A percentile compares a stretch with the other conserved stretches of the same genome.
Conservation (phyloP, 2,329 filamentous ascomycete species). For the Gnomoniopsis smithogilvyi region DNA sequence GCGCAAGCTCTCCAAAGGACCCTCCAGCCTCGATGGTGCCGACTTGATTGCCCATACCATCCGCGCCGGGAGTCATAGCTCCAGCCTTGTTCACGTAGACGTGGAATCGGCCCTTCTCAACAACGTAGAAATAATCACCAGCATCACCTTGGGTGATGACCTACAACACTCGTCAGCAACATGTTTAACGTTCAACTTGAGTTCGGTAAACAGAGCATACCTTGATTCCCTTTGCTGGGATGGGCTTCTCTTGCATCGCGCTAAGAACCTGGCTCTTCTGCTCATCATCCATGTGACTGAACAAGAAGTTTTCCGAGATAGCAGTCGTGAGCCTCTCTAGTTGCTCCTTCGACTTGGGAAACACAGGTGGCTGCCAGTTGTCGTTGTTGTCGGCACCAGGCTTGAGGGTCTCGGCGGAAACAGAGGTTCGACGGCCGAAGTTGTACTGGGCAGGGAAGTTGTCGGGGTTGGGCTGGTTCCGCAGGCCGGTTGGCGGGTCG, state of each 20-base stretch:
- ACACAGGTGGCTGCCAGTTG: slow-evolving; percentile 85
- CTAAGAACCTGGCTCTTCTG: slow-evolving; percentile 84
- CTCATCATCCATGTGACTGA: slow-evolving; percentile 91
- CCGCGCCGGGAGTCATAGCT: slow-evolving; percentile 71
- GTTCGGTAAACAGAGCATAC: slow-evolving; percentile 33
- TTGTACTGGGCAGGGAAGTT: slow-evolving; percentile 91
- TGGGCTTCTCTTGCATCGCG: slow-evolving; percentile 89
- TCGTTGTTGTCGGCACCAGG: slow-evolving; percentile 79
- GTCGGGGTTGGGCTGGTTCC: slow-evolving; percentile 55
- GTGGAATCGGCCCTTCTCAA: slow-evolving; percentile 87
- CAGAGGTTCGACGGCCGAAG: slow-evolving; percentile 87
- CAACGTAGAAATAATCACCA: slow-evolving; percentile 96
- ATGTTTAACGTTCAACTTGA: neutral
- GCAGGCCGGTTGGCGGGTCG: slow-evolving; percentile 44
- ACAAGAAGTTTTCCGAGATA: slow-evolving; percentile 88
- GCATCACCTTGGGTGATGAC: slow-evolving; percentile 95
- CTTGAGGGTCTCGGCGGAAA: slow-evolving; percentile 94
- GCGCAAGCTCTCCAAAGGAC: slow-evolving; percentile 91
- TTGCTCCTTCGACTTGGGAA: slow-evolving; percentile 81
- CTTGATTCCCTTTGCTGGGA: slow-evolving; percentile 83
- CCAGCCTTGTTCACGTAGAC: slow-evolving; percentile 83
- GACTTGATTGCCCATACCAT: slow-evolving; percentile 82
- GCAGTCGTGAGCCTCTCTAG: slow-evolving; percentile 73
- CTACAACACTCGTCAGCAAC: slow-evolving; percentile 40
- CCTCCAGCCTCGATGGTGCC: slow-evolving; percentile 80